Evolutionary conservation across 495 filamentous ascomycete species (phyloP), one percentile per base, ranked within the genome.

Genomic region (Terfezia claveryi): DNA sequence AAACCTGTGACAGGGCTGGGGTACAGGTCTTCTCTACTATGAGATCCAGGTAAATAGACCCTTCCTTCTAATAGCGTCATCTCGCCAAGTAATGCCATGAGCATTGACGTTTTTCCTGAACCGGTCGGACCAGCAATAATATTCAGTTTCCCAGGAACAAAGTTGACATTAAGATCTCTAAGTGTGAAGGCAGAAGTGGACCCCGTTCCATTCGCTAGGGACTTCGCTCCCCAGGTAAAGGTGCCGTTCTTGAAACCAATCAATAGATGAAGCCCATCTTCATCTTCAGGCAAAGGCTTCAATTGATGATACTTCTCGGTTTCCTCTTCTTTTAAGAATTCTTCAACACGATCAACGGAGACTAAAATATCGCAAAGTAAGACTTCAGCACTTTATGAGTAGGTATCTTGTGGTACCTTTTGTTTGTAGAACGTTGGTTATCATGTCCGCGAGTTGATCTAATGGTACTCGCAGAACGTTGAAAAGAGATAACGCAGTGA

Each of bases 391-490:
- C 14, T 20, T 20, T 20, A 23, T 16, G 4, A 51, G 6, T 17
- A 32, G 50, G 23, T 4, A 5, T 6, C 50, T 17, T 32, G 7
- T 32, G 27, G 27, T 32, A 51, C 50, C 50, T 70, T 92, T 91
- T 10, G 87, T 85, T 69, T 99, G 92, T 69, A 94, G 87, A 8
- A 99, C 88, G 65, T 94, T 93, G 38, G 92, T 93, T 64, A 99
- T 79, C 92, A 99, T 99, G 65, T 99, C 92, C 50, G 92, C 92
- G 5, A 99, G 74, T 64, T 96, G 92, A 68, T 99, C 92, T 53
- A 99, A 69, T 9, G 92, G 92, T 55, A 94, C 81, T 41, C 92
- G 80, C 32, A 99, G 81, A n/a, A 99, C 78, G 54, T 81, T 85
- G 69, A 99, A 99, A 59, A 99, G 80, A 0, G 92, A 96, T 41